phyloP scores from a whole-genome alignment of 208 protist genomes.

The Trypanosoma mega region DNA sequence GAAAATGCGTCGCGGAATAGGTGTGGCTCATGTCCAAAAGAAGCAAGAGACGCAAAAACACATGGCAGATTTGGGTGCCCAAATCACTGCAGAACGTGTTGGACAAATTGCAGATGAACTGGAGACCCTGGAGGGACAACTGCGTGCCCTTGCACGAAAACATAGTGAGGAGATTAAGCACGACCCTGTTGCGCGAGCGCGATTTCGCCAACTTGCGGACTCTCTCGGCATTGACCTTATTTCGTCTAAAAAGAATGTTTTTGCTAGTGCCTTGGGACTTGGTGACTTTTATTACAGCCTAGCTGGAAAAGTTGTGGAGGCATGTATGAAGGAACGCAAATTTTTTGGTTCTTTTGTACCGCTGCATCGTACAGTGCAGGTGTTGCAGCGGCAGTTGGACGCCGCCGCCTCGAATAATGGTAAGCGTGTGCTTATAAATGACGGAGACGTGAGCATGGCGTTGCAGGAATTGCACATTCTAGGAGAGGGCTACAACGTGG shows the following conservation, averaged over 20 bases:
- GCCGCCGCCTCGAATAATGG: conserved; percentile 8
- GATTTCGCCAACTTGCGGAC: conserved; percentile 86
- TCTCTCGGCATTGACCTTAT: conserved; percentile 85
- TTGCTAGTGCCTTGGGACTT: conserved; percentile 69
- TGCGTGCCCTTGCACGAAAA: conserved; percentile 53
- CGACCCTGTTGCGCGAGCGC: conserved; percentile 79
- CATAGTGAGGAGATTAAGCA: conserved; percentile 75
- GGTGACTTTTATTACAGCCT: conserved; percentile 89
- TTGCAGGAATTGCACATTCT: conserved; percentile 71
- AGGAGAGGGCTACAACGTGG: conserved; percentile 77
- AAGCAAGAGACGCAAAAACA: conserved; percentile 64
- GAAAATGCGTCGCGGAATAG: conserved; percentile 78
- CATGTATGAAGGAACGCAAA: conserved; percentile 81
- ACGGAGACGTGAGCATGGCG: conserved; percentile 67
- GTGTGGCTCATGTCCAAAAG: conserved; percentile 81
- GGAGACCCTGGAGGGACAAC: conserved; percentile 62
- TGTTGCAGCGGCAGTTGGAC: conserved; percentile 69
- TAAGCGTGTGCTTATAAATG: conserved; percentile 44
- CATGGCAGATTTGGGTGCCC: conserved; percentile 82
- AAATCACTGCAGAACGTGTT: conserved; percentile 83
- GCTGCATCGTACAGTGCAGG: conserved; percentile 49
- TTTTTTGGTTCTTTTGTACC: conserved; percentile 85
- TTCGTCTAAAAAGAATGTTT: conserved; percentile 87
- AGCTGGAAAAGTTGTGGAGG: conserved; percentile 75
- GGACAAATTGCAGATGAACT: conserved; percentile 78